Conservation (phyloP, 768 basidiomycete genomes). For the Cantharellus anzutake region DNA sequence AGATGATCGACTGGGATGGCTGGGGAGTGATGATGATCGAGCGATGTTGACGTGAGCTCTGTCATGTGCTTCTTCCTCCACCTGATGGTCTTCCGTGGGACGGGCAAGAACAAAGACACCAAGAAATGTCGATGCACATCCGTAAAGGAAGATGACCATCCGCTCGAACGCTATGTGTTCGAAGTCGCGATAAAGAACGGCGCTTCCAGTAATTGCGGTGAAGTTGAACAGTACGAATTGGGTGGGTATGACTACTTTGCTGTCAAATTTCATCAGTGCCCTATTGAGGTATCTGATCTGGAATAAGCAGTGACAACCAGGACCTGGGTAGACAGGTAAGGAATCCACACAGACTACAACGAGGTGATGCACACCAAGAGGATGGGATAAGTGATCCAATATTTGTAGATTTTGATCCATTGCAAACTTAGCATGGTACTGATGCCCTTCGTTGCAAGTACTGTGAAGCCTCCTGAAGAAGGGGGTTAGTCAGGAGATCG, state of each 20-base stretch:
- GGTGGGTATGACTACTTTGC: conserved; percentile 86
- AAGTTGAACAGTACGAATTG: conserved; percentile 93
- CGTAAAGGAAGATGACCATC: conserved; percentile 68
- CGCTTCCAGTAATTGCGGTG: conserved; percentile 82
- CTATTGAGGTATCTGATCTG: conserved; percentile 72
- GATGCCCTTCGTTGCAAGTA: conserved; percentile 81
- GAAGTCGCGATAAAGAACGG: conserved; percentile 90
- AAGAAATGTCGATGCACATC: conserved; percentile 72
- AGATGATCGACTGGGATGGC: no score
- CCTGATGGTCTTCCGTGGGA: conserved; percentile 6
- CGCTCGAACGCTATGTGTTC: conserved; percentile 61
- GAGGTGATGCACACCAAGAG: conserved; percentile 27
- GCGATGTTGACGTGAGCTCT: no score
- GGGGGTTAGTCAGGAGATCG: not conserved
- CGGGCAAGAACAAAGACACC: conserved; percentile 82
- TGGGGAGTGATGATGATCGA: no score
- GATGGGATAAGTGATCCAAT: conserved; percentile 72
- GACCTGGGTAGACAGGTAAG: conserved; percentile 25
- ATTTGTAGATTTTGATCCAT: conserved; percentile 55
- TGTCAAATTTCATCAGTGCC: conserved; percentile 83
- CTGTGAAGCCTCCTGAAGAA: conserved; percentile 70
- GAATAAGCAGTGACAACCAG: conserved; percentile 57
- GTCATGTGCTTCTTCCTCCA: no score
- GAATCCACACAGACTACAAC: not conserved
- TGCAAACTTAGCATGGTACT: conserved; percentile 68